A percentile compares a stretch with the other conserved stretches of the same genome.
Conservation (phyloP, 2,329 filamentous ascomycete genomes). For the Verticillium isaacii region DNA sequence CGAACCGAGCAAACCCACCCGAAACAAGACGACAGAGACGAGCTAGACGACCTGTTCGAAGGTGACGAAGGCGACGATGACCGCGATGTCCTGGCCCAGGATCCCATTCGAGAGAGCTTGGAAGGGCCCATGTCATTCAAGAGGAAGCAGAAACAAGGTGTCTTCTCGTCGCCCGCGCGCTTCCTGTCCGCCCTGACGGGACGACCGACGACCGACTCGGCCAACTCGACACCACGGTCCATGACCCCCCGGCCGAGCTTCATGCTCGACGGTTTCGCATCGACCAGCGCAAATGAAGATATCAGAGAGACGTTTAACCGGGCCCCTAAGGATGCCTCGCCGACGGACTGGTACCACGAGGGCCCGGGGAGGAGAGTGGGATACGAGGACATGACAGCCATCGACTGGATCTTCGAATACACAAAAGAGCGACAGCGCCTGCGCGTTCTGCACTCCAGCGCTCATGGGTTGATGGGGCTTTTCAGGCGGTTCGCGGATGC, state of each 20-base stretch:
- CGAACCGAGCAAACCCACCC: slow-evolving; percentile 17
- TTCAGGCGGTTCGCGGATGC: slow-evolving; percentile 71
- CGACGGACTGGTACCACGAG: slow-evolving; percentile 82
- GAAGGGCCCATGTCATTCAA: slow-evolving; percentile 63
- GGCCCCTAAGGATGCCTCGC: slow-evolving; percentile 39
- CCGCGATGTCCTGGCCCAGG: slow-evolving; percentile 42
- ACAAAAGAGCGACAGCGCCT: slow-evolving; percentile 89
- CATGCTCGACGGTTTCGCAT: slow-evolving; percentile 10
- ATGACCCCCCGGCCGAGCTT: slow-evolving; percentile 16
- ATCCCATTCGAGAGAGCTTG: slow-evolving; percentile 48
- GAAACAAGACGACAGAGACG: slow-evolving; percentile 37
- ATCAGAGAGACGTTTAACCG: background rate
- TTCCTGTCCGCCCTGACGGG: slow-evolving; percentile 45
- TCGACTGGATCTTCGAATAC: slow-evolving; percentile 99
- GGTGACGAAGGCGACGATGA: slow-evolving; percentile 29
- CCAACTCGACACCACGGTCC: slow-evolving; percentile 8
- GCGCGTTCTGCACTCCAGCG: slow-evolving; percentile 66
- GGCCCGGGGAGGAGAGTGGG: slow-evolving; percentile 84
- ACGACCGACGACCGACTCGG: slow-evolving; percentile 17
- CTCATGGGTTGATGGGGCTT: slow-evolving; percentile 68
- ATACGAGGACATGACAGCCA: slow-evolving; percentile 94
- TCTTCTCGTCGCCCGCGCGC: slow-evolving; percentile 40
- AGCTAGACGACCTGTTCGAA: slow-evolving; percentile 38
- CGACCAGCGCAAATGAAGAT: slow-evolving; percentile 4
- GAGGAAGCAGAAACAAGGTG: slow-evolving; percentile 54